Percentiles rank a stretch among this genome's conserved stretches.
Conservation (phyloP, 1,284 basidiomycete species). For the Exobasidium rhododendri region DNA sequence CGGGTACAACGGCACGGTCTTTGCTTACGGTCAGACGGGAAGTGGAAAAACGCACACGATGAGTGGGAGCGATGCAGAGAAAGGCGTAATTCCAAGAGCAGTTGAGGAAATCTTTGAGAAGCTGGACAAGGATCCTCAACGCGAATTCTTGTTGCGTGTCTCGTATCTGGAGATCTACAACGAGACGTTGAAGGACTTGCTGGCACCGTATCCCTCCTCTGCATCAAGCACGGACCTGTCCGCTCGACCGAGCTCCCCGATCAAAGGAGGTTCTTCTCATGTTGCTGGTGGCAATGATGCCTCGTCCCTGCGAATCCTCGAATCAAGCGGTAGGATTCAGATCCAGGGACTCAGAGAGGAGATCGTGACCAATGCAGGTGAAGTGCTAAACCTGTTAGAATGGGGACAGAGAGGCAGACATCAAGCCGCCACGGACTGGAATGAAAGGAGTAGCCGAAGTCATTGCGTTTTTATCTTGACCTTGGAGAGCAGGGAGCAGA, state of each 20-base stretch:
- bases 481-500: slow-evolving; percentile 38
- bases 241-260: slow-evolving; percentile 22
- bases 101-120: slow-evolving; percentile 64
- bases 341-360: slow-evolving; percentile 60
- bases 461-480: slow-evolving; percentile 69
- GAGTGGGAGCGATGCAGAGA: slow-evolving; percentile 73
- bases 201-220: slow-evolving; percentile 28
- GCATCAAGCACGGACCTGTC: neutral
- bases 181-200: slow-evolving; percentile 61
- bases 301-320: slow-evolving; percentile 42
- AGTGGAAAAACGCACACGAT: slow-evolving; percentile 76
- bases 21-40: slow-evolving; percentile 80
- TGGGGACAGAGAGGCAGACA: slow-evolving; percentile 82
- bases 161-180: slow-evolving; percentile 65
- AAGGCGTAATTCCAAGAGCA: slow-evolving; percentile 88
- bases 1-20: slow-evolving; percentile 90
- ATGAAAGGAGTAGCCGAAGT: slow-evolving; percentile 87
- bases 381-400: slow-evolving; percentile 66
- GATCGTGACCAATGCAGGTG: slow-evolving; percentile 59
- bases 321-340: slow-evolving; percentile 56
- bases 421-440: slow-evolving; percentile 96
- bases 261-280: slow-evolving; percentile 27
- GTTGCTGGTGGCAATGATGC: slow-evolving; percentile 7
- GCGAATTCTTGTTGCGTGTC: slow-evolving; percentile 59
- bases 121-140: slow-evolving; percentile 48